Percentiles rank a stretch among this genome's conserved stretches.
Conservation (phyloP, 495 filamentous ascomycete species). For the Corynascus novoguineensis region DNA sequence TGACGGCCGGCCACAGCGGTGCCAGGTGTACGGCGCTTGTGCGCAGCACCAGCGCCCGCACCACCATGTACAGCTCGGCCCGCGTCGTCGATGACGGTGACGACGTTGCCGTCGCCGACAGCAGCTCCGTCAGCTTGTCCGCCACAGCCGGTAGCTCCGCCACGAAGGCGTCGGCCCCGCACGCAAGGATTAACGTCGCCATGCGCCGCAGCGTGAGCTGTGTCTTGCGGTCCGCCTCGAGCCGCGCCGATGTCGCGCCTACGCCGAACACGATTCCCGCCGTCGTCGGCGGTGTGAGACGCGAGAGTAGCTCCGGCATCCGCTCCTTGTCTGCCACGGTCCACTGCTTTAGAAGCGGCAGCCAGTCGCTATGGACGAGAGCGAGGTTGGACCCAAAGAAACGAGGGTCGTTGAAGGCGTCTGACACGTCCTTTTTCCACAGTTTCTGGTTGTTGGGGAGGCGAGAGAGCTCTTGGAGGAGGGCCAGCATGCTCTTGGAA, state of each 20-base stretch:
- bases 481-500: conserved; percentile 58
- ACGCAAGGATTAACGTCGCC: conserved; percentile 68
- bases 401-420: conserved; percentile 83
- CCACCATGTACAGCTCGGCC: conserved; percentile 82
- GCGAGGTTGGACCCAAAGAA: conserved; percentile 67
- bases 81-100: conserved; percentile 88
- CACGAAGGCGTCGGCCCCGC: conserved; percentile 70
- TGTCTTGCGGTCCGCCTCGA: conserved; percentile 89
- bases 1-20: conserved; percentile 83
- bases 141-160: conserved; percentile 64
- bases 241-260: conserved; percentile 85
- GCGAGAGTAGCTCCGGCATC: conserved; percentile 70
- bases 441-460: conserved; percentile 74
- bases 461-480: conserved; percentile 71
- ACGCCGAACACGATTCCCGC: conserved; percentile 98
- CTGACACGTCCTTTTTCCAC: conserved; percentile 89
- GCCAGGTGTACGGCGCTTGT: conserved; percentile 71
- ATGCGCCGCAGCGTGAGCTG: conserved; percentile 86
- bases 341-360: conserved; percentile 79
- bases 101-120: conserved; percentile 77
- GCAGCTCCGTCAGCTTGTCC: conserved; percentile 81
- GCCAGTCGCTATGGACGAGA: conserved; percentile 68
- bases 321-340: conserved; percentile 79
- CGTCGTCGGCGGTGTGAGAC: conserved; percentile 80
- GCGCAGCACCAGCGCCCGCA: conserved; percentile 73